These are phyloP conservation scores for Eucalyptus pumila DNA, from an alignment of 345 rosid species.

Conservation along the genomic window DNA sequence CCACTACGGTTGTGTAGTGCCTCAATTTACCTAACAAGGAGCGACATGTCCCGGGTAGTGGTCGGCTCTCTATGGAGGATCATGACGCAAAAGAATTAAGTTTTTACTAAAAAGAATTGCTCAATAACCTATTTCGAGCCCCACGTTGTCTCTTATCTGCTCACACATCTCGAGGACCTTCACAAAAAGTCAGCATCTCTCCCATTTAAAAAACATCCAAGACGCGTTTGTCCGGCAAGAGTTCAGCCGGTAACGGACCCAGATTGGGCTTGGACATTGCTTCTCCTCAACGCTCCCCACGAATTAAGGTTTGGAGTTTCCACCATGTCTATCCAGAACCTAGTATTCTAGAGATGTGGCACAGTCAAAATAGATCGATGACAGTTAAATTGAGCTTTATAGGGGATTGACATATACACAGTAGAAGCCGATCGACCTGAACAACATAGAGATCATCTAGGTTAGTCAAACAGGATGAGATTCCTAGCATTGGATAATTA, in stretches of 20 bases:
- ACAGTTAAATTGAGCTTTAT: neutral
- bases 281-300: neutral
- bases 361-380: neutral
- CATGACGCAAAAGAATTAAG: neutral
- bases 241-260: neutral
- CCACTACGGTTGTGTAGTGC: neutral
- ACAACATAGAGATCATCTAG: neutral
- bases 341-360: neutral
- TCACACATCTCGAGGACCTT: neutral
- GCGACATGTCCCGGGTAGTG: neutral
- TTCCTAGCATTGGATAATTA: neutral
- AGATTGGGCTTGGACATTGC: neutral
- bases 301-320: neutral
- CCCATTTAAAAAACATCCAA: neutral
- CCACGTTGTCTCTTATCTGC: neutral
- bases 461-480: neutral
- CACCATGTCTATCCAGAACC: neutral
- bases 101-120: neutral
- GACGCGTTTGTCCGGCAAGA: neutral
- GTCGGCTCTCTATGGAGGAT: neutral
- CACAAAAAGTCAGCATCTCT: neutral
- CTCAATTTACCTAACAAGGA: neutral
- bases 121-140: neutral
- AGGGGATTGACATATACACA: neutral
- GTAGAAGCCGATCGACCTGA: neutral